Evolutionary conservation across 345 rosid species (phyloP), one percentile per base, ranked within the genome.

Genomic region (Hibiscus tridactylites): DNA sequence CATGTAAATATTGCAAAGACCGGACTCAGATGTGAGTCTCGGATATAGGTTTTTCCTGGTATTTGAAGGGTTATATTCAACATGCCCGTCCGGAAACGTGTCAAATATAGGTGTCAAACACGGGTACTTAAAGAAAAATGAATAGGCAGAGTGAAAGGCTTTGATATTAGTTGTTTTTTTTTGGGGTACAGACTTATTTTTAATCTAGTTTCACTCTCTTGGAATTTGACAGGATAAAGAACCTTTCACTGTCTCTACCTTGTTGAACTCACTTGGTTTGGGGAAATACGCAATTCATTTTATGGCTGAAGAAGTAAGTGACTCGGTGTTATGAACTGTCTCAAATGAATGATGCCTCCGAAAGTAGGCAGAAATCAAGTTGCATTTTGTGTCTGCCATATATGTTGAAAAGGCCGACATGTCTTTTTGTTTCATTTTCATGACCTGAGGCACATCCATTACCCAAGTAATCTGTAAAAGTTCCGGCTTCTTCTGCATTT

Each of bases 281-380:
- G 83, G 76, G 63, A 81, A 87, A 79, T 87, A 87, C 58, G 77
- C 53, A 53, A 52, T 81, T 63, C 17, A 0, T 64, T 85, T 87
- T 70, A 80, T 60, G 70, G 88, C 83, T 53, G 91, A 87, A 76
- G 91, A 87, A 37, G 42, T 87, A 71, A 87, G 91, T 77, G 62
- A 39, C 74, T 62, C 6, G 24, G 64, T 59, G 29, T 17, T 66
- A 29, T 29, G 9, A 1, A 39, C 28, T 47, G 11, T 42, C 44
- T 39, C 19, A 21, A 37, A 54, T 1, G 33, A 35, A 35, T 6
- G 35, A 12, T 54, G 52, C 52, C 31, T 37, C 4, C 5, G 52
- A 39, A 70, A 56, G 64, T 70, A 24, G 26, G 60, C 8, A 28
- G 26, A 52, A 50, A 49, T 46, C 29, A 9, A 42, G 31, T 65